A percentile compares a stretch with the other conserved stretches of the same genome.
Conservation (phyloP, 306 rosid species). For the Castanea crenata region DNA sequence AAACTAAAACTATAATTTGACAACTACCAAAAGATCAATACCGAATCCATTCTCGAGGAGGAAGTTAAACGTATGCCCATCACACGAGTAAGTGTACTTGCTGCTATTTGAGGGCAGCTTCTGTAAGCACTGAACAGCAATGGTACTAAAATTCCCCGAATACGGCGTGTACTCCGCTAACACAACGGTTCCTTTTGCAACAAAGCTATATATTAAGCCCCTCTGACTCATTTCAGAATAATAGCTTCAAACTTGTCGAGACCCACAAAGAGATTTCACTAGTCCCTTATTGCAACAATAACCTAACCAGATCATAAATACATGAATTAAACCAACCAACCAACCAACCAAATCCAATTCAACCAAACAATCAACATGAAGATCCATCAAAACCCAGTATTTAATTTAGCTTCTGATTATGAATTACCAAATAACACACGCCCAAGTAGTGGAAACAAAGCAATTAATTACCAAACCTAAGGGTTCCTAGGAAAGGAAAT, state of each 20-base stretch:
- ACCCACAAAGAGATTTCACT: slow-evolving; percentile 19
- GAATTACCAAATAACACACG: background rate
- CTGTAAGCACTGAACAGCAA: slow-evolving; percentile 97
- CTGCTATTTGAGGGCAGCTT: slow-evolving; percentile 81
- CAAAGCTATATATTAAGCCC: slow-evolving; percentile 94
- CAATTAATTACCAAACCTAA: background rate
- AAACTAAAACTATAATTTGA: slow-evolving; percentile 1
- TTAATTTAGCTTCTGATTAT: background rate
- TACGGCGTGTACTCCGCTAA: slow-evolving; percentile 91
- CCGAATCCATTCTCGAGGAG: slow-evolving; percentile 84
- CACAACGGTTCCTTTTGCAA: slow-evolving; percentile 84
- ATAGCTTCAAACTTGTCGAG: background rate
- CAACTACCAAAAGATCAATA: slow-evolving; percentile 30
- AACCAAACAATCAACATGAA: background rate
- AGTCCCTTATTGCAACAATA: slow-evolving; percentile 28
- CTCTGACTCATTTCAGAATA: slow-evolving; percentile 68
- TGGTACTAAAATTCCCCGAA: slow-evolving; percentile 90
- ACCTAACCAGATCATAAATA: slow-evolving; percentile 14
- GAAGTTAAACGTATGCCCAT: slow-evolving; percentile 91
- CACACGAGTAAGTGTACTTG: slow-evolving; percentile 94
- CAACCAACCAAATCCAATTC: background rate
- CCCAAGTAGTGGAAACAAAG: background rate
- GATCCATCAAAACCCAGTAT: background rate
- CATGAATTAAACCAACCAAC: background rate
- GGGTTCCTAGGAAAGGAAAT: background rate